These are phyloP conservation scores for Clonostachys rosea DNA, from an alignment of 2,329 filamentous ascomycete genomes.

Conservation along the genomic window DNA sequence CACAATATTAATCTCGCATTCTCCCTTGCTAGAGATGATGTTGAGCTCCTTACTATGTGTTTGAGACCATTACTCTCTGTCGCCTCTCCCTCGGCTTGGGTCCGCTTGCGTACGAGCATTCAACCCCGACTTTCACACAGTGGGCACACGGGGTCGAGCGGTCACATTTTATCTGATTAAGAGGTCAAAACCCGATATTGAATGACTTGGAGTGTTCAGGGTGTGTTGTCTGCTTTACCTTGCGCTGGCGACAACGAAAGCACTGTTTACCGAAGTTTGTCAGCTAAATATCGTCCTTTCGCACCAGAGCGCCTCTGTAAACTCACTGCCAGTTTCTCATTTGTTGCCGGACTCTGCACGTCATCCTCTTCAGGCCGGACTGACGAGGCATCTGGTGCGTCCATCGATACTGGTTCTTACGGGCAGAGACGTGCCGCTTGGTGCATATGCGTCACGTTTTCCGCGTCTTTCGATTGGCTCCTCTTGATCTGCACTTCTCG, in stretches of 20 bases:
- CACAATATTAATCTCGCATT: background rate
- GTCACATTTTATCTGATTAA: constrained; percentile 8
- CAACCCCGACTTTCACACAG: constrained; percentile 4
- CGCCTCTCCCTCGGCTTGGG: constrained; percentile 6
- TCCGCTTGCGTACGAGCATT: constrained; percentile 5
- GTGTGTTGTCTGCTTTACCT: background rate
- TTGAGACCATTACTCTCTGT: constrained; percentile 9
- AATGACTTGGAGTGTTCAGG: too few species aligned
- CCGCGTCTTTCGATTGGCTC: too few species aligned
- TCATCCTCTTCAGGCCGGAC: background rate
- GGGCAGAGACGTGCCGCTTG: too few species aligned
- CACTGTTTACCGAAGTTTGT: background rate
- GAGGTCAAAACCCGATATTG: background rate
- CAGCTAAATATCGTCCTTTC: too few species aligned
- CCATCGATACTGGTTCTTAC: background rate
- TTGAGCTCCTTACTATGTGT: constrained; percentile 6
- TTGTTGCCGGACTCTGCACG: too few species aligned
- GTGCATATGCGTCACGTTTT: too few species aligned
- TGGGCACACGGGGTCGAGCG: constrained; percentile 6
- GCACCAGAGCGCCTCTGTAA: background rate
- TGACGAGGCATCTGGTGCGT: background rate
- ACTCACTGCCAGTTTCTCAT: constrained; percentile 1
- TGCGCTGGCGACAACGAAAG: constrained; percentile 1
- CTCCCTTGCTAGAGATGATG: background rate
- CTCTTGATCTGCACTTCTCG: too few species aligned